Base-by-base conservation (phyloP, 805 yeast species). In the Sugiyamaella valdiviana region DNA sequence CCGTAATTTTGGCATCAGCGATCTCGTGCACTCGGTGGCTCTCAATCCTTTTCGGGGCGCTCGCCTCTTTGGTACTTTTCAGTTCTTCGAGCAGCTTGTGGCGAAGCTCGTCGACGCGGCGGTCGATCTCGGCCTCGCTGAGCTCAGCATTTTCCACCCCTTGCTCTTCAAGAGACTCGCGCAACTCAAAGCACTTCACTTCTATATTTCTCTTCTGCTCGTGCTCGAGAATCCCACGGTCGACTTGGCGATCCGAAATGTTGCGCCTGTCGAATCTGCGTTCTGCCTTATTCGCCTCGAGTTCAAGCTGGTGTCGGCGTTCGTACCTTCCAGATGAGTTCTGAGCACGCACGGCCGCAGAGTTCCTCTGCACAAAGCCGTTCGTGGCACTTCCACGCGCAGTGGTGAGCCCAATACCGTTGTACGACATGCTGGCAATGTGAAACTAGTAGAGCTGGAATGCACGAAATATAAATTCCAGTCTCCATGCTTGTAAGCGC, bases 401-500 rank as follows among this genome's bases (percentile, higher is more conserved):
- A 5, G 67, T 61, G 26, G 56, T 35, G 6, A 65, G 57, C 1
- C 70, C 70, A n/a, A 65, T 62, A 14, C 68, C 67, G 54, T 65
- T 65, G 49, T 65, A 65, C 26, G 64, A 61, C 65, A 62, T 62
- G 45, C 21, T 21, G 15, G 42, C n/a, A 39, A 20, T 26, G 32
- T 4, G 26, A 23, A 9, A 6, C 6, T 6, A 23, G 9, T 6
- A 6, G 9, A 26, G 32, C 32, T 26, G 32, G 29, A 10, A 26
- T 12, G 3, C 32, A 26, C 10, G 32, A 26, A 26, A 26, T 26
- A 10, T 26, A 6, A 10, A 26, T 5, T 3, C 14, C 14, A n/a
- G 9, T 10, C 6, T 26, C n/a, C n/a, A 26, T 26, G 32, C 32
- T 4, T 26, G 14, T 26, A 26, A 3, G 14, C 32, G 32, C 32